Percentiles rank a stretch among this genome's conserved stretches.
phyloP scores from a whole-genome alignment of 2,329 filamentous ascomycete genomes.

The Claviceps sp. region DNA sequence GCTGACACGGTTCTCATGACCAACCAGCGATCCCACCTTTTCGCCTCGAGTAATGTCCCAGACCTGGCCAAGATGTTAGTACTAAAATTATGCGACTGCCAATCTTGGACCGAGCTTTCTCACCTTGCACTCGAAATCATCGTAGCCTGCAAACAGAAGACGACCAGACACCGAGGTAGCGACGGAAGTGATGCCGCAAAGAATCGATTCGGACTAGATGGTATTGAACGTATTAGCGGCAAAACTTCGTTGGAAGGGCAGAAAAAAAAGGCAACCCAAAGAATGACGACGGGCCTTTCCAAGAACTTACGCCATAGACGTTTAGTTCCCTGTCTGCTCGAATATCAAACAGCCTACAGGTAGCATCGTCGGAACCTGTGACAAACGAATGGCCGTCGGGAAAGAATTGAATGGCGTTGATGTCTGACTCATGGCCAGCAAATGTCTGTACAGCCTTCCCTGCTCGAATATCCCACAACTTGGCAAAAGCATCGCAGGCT shows the following conservation, averaged over 20 bases:
- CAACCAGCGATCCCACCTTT: constrained; percentile 90
- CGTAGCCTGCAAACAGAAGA: constrained; percentile 91
- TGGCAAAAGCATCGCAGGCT: constrained; percentile 95
- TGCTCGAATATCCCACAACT: constrained; percentile 96
- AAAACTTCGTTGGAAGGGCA: not conserved
- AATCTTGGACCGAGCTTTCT: not conserved
- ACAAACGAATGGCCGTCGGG: constrained; percentile 97
- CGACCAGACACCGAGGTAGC: constrained; percentile 94
- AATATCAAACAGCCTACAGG: constrained; percentile 94
- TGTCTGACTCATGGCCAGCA: constrained; percentile 94
- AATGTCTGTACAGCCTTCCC: constrained; percentile 98
- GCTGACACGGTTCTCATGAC: constrained; percentile 97
- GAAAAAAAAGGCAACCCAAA: not conserved
- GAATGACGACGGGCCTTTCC: not conserved
- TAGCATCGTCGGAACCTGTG: constrained; percentile 93
- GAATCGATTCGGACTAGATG: constrained; percentile 78
- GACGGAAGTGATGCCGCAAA: constrained; percentile 96
- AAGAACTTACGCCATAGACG: constrained; percentile 49
- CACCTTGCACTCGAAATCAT: constrained; percentile 99
- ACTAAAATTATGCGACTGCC: not conserved
- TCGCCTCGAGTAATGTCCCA: constrained; percentile 97
- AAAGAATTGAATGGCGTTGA: constrained; percentile 99
- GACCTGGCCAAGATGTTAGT: constrained; percentile 45
- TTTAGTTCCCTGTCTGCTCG: constrained; percentile 75
- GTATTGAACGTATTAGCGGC: constrained; percentile 9